These are phyloP conservation scores for Kluyveromyces marxianus DNA, from an alignment of 1,139 yeast species.

Conservation along the genomic window DNA sequence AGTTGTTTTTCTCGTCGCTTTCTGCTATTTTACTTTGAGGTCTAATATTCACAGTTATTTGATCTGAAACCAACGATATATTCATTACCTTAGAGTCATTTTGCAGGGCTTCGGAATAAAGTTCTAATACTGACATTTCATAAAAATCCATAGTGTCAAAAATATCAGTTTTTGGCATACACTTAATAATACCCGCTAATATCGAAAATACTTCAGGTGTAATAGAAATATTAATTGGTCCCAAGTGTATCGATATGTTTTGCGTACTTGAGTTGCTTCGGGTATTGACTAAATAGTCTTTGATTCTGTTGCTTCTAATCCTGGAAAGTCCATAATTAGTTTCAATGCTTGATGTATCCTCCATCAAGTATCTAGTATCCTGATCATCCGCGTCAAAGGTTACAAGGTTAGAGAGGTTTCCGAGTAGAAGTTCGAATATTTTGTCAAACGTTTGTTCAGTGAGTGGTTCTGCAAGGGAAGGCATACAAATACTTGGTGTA, in stretches of 20 bases:
- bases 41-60: too few species aligned
- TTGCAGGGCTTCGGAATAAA: too few species aligned
- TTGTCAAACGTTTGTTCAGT: constrained; percentile 37
- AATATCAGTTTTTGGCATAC: constrained; percentile 1
- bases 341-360: constrained; percentile 7
- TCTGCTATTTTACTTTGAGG: too few species aligned
- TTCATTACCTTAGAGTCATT: too few species aligned
- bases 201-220: constrained; percentile 35
- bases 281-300: too few species aligned
- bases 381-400: not conserved
- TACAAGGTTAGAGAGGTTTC: constrained; percentile 8
- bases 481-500: constrained; percentile 55
- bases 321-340: not conserved
- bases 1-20: too few species aligned
- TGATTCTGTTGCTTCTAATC: not conserved
- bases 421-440: constrained; percentile 33
- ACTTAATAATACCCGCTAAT: constrained; percentile 25
- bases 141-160: constrained; percentile 52
- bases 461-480: constrained; percentile 59
- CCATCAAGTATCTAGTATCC: not conserved
- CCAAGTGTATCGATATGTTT: not conserved
- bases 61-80: too few species aligned
- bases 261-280: too few species aligned
- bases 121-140: constrained; percentile 51
- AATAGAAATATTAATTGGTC: constrained; percentile 31